phyloP scores from a whole-genome alignment of 345 rosid genomes.

The Firmiana major region DNA sequence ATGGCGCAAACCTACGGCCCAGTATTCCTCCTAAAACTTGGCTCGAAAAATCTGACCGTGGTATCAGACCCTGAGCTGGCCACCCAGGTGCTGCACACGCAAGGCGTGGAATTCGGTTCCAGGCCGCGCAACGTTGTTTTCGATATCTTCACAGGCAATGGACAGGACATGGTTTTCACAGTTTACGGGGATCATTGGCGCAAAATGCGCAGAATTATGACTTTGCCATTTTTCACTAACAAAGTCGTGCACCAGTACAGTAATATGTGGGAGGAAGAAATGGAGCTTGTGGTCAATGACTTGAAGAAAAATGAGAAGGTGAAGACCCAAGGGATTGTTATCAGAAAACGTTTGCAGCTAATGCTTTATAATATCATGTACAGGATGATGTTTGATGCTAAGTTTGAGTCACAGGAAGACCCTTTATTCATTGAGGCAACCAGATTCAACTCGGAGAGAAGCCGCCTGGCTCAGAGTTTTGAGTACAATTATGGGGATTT shows the following conservation, averaged over 20 bases:
- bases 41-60: conserved; percentile 38
- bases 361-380: conserved; percentile 68
- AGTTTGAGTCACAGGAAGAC: conserved; percentile 42
- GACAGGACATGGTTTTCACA: conserved; percentile 74
- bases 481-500: conserved; percentile 69
- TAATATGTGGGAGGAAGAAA: conserved; percentile 56
- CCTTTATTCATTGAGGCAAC: conserved; percentile 54
- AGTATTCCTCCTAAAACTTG: conserved; percentile 48
- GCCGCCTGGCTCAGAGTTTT: conserved; percentile 58
- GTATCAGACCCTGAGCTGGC: conserved; percentile 56
- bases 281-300: conserved; percentile 48
- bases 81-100: conserved; percentile 51
- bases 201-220: conserved; percentile 65
- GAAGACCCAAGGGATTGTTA: conserved; percentile 34
- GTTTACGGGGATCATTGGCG: conserved; percentile 64
- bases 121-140: conserved; percentile 59
- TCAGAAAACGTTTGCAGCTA: conserved; percentile 49
- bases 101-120: conserved; percentile 62
- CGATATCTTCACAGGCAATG: conserved; percentile 59
- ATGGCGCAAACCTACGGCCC: conserved; percentile 42
- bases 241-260: conserved; percentile 51
- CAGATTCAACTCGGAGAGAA: conserved; percentile 52
- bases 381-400: conserved; percentile 61
- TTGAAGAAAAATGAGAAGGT: conserved; percentile 26
- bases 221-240: conserved; percentile 61